Conservation (phyloP, 2,329 filamentous ascomycete genomes). For the Fusarium ambrosium region DNA sequence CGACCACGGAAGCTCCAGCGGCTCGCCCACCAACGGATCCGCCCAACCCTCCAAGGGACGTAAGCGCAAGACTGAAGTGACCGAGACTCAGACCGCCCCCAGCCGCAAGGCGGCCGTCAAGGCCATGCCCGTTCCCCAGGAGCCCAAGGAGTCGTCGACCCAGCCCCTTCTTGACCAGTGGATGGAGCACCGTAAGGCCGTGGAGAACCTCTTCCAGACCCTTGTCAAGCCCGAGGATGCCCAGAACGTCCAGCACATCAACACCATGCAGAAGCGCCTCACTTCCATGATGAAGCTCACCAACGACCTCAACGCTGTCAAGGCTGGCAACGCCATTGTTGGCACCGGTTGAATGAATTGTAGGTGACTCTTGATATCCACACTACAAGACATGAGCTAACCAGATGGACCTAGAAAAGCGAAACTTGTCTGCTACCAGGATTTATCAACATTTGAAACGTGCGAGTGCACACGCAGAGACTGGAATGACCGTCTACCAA, state of each 20-base stretch:
- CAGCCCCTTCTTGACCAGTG: conserved; percentile 66
- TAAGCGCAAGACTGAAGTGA: conserved; percentile 69
- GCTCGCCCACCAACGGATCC: conserved; percentile 56
- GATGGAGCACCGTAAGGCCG: conserved; percentile 73
- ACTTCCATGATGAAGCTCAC: conserved; percentile 66
- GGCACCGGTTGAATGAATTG: conserved; percentile 51
- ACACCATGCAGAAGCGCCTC: conserved; percentile 64
- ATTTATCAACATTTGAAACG: conserved; percentile 30
- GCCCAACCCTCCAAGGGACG: conserved; percentile 61
- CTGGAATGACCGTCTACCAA: conserved; percentile 38
- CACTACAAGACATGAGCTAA: conserved; percentile 16
- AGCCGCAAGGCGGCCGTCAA: conserved; percentile 66
- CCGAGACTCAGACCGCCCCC: conserved; percentile 54
- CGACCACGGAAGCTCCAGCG: conserved; percentile 62
- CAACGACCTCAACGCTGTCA: conserved; percentile 46
- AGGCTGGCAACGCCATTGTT: conserved; percentile 43
- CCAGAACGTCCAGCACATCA: conserved; percentile 67
- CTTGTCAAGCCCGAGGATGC: conserved; percentile 65
- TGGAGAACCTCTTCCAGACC: conserved; percentile 70
- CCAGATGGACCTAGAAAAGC: conserved; percentile 16
- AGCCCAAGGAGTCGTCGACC: conserved; percentile 50
- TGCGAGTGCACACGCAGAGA: conserved; percentile 45
- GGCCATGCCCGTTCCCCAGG: conserved; percentile 50
- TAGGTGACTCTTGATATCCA: conserved; percentile 21
- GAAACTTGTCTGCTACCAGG: conserved; percentile 45